Evolutionary conservation across 306 rosid genomes (phyloP), one percentile per base, ranked within the genome.

Genomic region (Cicer arietinum): DNA sequence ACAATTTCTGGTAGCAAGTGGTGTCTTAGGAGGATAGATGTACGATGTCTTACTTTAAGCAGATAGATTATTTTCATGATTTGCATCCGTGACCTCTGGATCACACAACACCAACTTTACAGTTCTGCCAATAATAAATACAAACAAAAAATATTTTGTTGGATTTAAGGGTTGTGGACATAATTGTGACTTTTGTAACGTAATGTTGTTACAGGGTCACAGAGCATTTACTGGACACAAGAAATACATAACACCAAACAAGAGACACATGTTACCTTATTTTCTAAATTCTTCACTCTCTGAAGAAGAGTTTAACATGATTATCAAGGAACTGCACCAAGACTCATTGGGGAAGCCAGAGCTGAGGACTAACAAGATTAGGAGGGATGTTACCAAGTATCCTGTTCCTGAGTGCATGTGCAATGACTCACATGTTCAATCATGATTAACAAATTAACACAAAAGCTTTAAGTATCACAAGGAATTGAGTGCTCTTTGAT

Each of bases 181-280:
- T 47, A 17, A 13, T 25, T 61, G 39, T 67, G 9, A 20, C 67
- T 48, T 66, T 6, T 80, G 56, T 43, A 30, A 64, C 71, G 22
- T 62, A 1, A 43, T 43, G 74, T 57, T 61, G 51, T 67, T 88
- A 40, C 84, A 94, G 99, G 99, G 99, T 74, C 93, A 90, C 58
- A 77, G 98, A 46, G 97, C 97, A 16, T 92, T 85, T 73, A 89
- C 84, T 0, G 99, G 99, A 13, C 97, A 94, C 88, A 94, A 86
- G 86, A 94, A 94, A 77, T 92, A 88, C 53, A 90, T 94, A 81
- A 94, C 99, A 11, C 99, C 99, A 67, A 89, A 94, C 90, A 94
- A 94, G 80, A 81, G 99, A 61, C 95, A 94, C 73, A 92, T 92
- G 96, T 90, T 90, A 10, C 93, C 96, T 5, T 81, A 86, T 79